Base-by-base conservation (phyloP, 2,329 filamentous ascomycete genomes). In the Sporothrix humicola region DNA sequence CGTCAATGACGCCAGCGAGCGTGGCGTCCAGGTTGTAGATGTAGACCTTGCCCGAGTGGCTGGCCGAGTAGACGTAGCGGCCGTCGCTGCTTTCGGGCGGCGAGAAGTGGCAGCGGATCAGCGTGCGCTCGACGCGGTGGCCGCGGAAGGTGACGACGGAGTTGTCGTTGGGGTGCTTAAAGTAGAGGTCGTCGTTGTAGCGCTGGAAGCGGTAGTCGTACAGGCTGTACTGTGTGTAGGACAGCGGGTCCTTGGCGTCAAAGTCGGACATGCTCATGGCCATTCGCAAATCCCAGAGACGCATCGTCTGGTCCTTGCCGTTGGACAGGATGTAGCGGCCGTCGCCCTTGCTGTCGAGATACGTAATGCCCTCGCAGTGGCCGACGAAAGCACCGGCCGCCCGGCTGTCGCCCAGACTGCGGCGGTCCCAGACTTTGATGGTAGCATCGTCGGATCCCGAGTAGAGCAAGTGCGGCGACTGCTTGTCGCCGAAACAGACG, bases 81-180 rank as follows among this genome's bases (percentile, higher is more conserved):
- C 93, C 94, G 80, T 98, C 93, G 1, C 94, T 95, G 79, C 93
- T 95, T 12, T 88, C 89, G 0, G 93, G 90, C 0, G 96, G 96
- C 46, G 93, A 96, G 82, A 99, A 99, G 82, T 98, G 95, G 79
- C 96, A 98, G 75, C 96, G 88, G 77, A 98, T 98, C 56, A 98
- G 86, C 0, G 96, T 98, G 78, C 93, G 92, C 75, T 97, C 87
- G 13, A 99, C 94, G 75, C 88, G 89, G 82, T 99, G 96, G 10
- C 95, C 95, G 37, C 94, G 90, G 86, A 97, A 98, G 0, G 95
- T 98, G 65, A 98, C 96, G 2, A 98, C 85, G 0, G 93, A 97
- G 84, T 95, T 97, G 82, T 98, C 96, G 78, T 94, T 83, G 0
- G 92, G 92, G 81, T 98, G 92, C 1, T 90, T 90, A 74, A 89